Evolutionary conservation across 2,329 filamentous ascomycete genomes (phyloP).

Genomic region (Chaetomium sp.): DNA sequence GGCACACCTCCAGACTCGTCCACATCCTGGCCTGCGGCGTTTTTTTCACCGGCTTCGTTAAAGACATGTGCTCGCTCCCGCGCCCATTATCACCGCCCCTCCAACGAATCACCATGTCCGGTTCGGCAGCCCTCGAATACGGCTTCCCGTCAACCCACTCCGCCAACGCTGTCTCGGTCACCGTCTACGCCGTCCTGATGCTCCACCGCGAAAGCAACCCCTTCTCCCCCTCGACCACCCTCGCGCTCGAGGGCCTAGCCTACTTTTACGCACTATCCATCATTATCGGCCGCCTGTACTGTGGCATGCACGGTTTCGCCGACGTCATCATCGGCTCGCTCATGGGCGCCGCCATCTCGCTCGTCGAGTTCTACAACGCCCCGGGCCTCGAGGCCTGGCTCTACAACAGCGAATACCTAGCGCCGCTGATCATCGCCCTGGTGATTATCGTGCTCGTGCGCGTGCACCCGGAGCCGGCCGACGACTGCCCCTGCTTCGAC

Average conservation of each 20-base stretch:
- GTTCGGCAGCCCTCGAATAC: slow-evolving; percentile 91
- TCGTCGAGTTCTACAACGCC: slow-evolving; percentile 62
- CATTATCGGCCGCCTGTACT: slow-evolving; percentile 88
- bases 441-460: slow-evolving; percentile 76
- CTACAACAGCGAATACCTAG: slow-evolving; percentile 63
- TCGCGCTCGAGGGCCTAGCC: slow-evolving; percentile 66
- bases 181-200: slow-evolving; percentile 76
- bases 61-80: slow-evolving; percentile 90
- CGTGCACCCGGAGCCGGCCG: slow-evolving; percentile 91
- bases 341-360: slow-evolving; percentile 68
- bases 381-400: slow-evolving; percentile 71
- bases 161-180: slow-evolving; percentile 93
- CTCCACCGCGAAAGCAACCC: slow-evolving; percentile 67
- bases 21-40: slow-evolving; percentile 78
- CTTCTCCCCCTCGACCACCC: slow-evolving; percentile 59
- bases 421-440: slow-evolving; percentile 64
- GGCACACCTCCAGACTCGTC: slow-evolving; percentile 54
- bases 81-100: slow-evolving; percentile 89
- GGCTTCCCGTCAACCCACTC: slow-evolving; percentile 97
- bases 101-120: slow-evolving; percentile 95
- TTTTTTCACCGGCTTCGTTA: slow-evolving; percentile 89
- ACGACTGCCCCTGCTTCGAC: slow-evolving; percentile 96
- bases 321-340: slow-evolving; percentile 82
- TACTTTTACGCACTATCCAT: slow-evolving; percentile 91
- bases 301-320: slow-evolving; percentile 97